Conservation (phyloP, 495 filamentous ascomycete species). For the Aspergillus heteromorphus region DNA sequence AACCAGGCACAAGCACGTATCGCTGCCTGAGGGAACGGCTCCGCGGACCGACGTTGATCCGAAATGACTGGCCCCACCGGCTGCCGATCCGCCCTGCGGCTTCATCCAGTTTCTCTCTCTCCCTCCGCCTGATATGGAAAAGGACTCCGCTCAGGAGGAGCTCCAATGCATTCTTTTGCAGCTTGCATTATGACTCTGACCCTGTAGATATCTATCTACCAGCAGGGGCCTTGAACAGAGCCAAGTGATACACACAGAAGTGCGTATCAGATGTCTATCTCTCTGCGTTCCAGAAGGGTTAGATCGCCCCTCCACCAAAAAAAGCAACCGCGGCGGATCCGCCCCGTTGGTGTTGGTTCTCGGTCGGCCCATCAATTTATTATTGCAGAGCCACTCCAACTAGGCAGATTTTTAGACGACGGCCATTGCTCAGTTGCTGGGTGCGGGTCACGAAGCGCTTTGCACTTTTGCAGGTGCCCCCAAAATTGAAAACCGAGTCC, state of each 20-base stretch:
- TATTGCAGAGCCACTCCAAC: neutral
- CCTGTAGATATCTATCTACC: no score
- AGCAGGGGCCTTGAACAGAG: no score
- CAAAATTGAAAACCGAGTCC: neutral
- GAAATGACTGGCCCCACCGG: constrained; percentile 17
- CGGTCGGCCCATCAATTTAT: neutral
- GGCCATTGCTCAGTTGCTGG: neutral
- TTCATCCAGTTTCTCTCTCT: neutral
- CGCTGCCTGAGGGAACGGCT: constrained; percentile 5
- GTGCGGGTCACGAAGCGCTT: neutral
- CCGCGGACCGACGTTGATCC: constrained; percentile 21
- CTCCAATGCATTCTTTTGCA: neutral
- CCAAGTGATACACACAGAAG: no score
- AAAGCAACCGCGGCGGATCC: neutral
- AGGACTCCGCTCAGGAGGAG: neutral
- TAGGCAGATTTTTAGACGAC: neutral
- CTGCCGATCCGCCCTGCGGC: neutral
- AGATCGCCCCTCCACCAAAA: neutral
- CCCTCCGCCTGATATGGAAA: no score
- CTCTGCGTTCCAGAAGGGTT: no score
- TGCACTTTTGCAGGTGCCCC: no score
- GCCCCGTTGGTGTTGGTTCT: neutral
- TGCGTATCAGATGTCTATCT: no score
- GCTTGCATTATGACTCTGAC: no score
- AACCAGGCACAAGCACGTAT: neutral